These are phyloP conservation scores for Euphorbia schlechtendalii DNA, from an alignment of 441 rosid genomes.

Conservation along the genomic window DNA sequence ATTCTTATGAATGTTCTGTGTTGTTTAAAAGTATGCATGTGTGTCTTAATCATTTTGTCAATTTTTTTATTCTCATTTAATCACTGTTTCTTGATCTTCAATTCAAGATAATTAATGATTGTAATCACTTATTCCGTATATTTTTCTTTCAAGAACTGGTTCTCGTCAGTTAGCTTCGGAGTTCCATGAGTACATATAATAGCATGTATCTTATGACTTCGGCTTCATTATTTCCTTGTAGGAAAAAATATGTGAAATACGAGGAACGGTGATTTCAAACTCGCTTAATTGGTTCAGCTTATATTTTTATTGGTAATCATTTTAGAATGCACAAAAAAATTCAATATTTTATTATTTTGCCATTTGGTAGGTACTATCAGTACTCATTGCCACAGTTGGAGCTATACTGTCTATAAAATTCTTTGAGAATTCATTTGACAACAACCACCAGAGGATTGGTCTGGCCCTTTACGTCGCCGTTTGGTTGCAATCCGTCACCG, in stretches of 20 bases:
- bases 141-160: not conserved
- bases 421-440: constrained; percentile 75
- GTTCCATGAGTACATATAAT: not conserved
- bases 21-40: not conserved
- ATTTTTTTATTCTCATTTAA: not conserved
- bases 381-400: constrained; percentile 64
- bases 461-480: constrained; percentile 63
- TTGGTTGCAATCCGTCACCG: constrained; percentile 70
- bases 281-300: too few species aligned
- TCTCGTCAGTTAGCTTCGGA: not conserved
- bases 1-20: constrained; percentile 7
- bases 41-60: constrained; percentile 11
- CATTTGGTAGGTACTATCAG: constrained; percentile 36
- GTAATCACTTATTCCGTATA: too few species aligned
- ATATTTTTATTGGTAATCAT: not conserved
- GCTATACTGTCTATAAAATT: constrained; percentile 65
- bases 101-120: too few species aligned
- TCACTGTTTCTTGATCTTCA: constrained; percentile 13
- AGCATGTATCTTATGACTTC: too few species aligned
- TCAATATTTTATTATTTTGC: not conserved
- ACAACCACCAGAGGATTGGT: constrained; percentile 77
- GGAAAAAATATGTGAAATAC: too few species aligned
- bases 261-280: too few species aligned
- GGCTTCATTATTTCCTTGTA: not conserved
- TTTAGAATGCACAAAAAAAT: too few species aligned